Evolutionary conservation across 2,329 filamentous ascomycete species (phyloP).

Genomic region (Fusarium sp.): DNA sequence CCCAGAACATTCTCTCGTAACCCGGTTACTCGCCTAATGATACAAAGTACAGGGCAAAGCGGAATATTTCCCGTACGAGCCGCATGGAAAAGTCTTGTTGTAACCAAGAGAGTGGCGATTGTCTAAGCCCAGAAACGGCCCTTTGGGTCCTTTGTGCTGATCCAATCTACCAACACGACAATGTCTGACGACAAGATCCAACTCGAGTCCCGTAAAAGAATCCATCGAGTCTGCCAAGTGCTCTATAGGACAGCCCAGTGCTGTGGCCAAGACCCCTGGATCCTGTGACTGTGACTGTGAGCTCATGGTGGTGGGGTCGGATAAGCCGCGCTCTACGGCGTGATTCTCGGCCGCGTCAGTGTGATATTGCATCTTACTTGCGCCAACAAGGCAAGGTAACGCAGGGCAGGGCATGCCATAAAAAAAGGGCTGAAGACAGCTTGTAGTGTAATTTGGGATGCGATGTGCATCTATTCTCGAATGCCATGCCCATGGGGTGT

Average conservation of each 20-base stretch:
- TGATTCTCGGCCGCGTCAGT: constrained; percentile 46
- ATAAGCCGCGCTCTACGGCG: constrained; percentile 45
- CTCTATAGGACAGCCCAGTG: not conserved
- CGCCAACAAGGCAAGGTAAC: constrained; percentile 19
- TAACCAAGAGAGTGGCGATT: constrained; percentile 9
- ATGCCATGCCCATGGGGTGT: constrained; percentile 12
- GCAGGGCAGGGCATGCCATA: constrained; percentile 10
- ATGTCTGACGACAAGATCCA: constrained; percentile 7
- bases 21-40: constrained; percentile 22
- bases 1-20: constrained; percentile 17
- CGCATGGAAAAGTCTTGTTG: constrained; percentile 14
- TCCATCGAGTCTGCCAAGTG: constrained; percentile 1
- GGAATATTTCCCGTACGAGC: constrained; percentile 39
- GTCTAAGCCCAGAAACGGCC: constrained; percentile 3
- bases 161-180: constrained; percentile 13
- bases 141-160: constrained; percentile 28
- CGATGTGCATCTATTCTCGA: constrained; percentile 6
- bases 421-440: constrained; percentile 15
- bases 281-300: constrained; percentile 17
- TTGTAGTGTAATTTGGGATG: constrained; percentile 10
- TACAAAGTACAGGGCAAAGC: constrained; percentile 20
- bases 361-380: constrained; percentile 42
- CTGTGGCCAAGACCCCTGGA: constrained; percentile 23
- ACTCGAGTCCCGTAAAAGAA: constrained; percentile 1
- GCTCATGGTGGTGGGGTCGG: constrained; percentile 34